phyloP scores from a whole-genome alignment of 768 basidiomycete species.

The Lactarius vividus region DNA sequence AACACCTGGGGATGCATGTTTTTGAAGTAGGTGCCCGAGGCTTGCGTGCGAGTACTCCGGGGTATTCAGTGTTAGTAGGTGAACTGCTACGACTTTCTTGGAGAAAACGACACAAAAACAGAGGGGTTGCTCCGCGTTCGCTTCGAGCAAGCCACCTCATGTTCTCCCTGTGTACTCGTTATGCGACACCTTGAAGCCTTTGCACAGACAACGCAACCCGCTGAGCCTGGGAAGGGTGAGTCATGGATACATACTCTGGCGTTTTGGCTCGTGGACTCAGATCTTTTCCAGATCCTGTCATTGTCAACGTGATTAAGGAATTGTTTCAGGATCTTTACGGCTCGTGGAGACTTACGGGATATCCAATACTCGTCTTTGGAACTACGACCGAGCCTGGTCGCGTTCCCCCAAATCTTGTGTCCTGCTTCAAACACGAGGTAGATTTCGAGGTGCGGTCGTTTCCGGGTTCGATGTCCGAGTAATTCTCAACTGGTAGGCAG shows the following conservation, averaged over 20 bases:
- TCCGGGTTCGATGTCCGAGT: slow-evolving; percentile 33
- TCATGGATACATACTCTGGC: not conserved
- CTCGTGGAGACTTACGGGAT: slow-evolving; percentile 58
- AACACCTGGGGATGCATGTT: slow-evolving; percentile 69
- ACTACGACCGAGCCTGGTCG: slow-evolving; percentile 67
- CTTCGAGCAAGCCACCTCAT: slow-evolving; percentile 72
- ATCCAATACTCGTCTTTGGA: slow-evolving; percentile 73
- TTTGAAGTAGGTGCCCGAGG: slow-evolving; percentile 54
- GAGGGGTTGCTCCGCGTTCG: slow-evolving; percentile 68
- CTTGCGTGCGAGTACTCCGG: slow-evolving; percentile 5
- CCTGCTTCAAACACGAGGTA: slow-evolving; percentile 85
- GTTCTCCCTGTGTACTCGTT: slow-evolving; percentile 83
- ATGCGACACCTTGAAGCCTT: slow-evolving; percentile 82
- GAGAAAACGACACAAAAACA: slow-evolving; percentile 73
- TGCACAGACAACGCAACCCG: slow-evolving; percentile 59
- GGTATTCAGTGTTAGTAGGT: slow-evolving; percentile 46
- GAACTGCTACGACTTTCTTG: slow-evolving; percentile 80
- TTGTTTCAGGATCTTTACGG: slow-evolving; percentile 56
- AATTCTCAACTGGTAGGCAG: slow-evolving; percentile 39
- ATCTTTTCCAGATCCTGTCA: slow-evolving; percentile 47
- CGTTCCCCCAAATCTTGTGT: slow-evolving; percentile 59
- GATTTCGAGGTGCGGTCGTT: slow-evolving; percentile 51
- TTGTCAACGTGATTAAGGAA: slow-evolving; percentile 59
- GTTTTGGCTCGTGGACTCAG: not conserved
- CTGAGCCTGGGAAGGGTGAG: slow-evolving; percentile 65